Conservation (phyloP, 441 rosid species). For the Manihot esculenta region DNA sequence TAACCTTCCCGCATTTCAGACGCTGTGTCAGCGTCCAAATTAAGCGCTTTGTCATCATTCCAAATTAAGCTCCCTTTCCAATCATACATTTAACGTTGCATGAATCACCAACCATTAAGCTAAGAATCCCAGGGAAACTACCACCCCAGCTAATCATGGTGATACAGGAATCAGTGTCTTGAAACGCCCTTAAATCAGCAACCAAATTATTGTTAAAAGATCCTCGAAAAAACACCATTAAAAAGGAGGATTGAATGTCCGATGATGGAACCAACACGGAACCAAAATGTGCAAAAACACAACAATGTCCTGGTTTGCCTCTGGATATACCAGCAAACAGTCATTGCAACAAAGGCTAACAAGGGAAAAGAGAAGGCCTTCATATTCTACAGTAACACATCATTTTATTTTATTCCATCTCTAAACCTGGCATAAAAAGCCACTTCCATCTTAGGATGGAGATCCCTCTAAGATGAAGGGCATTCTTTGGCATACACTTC, state of each 20-base stretch:
- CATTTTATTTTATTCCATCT: constrained; percentile 7
- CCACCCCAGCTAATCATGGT: too few species aligned
- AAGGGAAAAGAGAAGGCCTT: background rate
- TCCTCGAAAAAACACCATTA: too few species aligned
- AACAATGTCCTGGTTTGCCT: constrained; percentile 6
- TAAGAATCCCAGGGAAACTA: too few species aligned
- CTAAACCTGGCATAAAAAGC: background rate
- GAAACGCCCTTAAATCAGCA: too few species aligned
- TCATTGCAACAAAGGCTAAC: background rate
- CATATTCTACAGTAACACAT: background rate
- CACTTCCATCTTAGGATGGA: background rate
- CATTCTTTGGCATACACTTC: constrained; percentile 60
- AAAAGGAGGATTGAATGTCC: background rate
- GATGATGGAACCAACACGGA: background rate
- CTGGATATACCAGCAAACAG: background rate
- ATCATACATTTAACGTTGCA: too few species aligned
- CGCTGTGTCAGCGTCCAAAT: too few species aligned
- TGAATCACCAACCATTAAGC: too few species aligned
- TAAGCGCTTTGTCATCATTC: too few species aligned
- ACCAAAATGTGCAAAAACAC: background rate
- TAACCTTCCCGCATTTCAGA: too few species aligned
- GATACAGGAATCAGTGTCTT: too few species aligned
- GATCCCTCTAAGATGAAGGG: constrained; percentile 34
- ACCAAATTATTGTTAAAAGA: too few species aligned
- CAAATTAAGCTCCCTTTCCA: too few species aligned